These are phyloP conservation scores for Juglanconis juglandina DNA, from an alignment of 2,329 filamentous ascomycete genomes.

Conservation along the genomic window DNA sequence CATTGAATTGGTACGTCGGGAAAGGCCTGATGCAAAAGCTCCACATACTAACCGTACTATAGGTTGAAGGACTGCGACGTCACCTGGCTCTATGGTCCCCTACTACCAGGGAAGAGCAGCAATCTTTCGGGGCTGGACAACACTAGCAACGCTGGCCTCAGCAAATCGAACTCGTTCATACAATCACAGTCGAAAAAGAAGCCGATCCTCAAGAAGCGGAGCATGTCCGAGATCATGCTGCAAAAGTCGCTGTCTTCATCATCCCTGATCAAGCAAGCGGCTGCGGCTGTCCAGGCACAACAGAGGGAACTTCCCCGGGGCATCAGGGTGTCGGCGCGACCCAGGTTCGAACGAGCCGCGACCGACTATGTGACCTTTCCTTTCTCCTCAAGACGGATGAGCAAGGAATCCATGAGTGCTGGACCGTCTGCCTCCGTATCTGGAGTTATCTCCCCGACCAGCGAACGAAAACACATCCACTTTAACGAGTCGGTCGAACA, in stretches of 20 bases:
- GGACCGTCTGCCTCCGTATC: conserved; percentile 69
- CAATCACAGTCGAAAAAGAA: conserved; percentile 64
- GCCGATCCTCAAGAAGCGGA: conserved; percentile 93
- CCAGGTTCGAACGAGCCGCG: conserved; percentile 58
- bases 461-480: conserved; percentile 81
- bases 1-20: conserved; percentile 77
- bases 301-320: conserved; percentile 48
- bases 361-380: conserved; percentile 68
- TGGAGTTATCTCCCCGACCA: conserved; percentile 59
- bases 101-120: conserved; percentile 61
- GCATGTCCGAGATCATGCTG: conserved; percentile 92
- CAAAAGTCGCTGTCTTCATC: conserved; percentile 84
- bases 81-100: conserved; percentile 92
- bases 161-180: conserved; percentile 61
- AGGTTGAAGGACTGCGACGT: conserved; percentile 98
- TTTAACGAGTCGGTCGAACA: conserved; percentile 96
- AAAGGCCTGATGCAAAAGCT: neutral
- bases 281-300: conserved; percentile 80
- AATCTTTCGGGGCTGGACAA: conserved; percentile 3
- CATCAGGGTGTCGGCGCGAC: conserved; percentile 44
- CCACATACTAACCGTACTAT: conserved; percentile 16
- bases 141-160: conserved; percentile 43
- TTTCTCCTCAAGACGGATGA: conserved; percentile 59
- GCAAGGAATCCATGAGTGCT: conserved; percentile 61
- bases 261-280: conserved; percentile 84